Percentiles rank a stretch among this genome's conserved stretches.
These are phyloP conservation scores for Sporisorium sorghi DNA, from an alignment of 1,284 basidiomycete genomes.

Conservation along the genomic window DNA sequence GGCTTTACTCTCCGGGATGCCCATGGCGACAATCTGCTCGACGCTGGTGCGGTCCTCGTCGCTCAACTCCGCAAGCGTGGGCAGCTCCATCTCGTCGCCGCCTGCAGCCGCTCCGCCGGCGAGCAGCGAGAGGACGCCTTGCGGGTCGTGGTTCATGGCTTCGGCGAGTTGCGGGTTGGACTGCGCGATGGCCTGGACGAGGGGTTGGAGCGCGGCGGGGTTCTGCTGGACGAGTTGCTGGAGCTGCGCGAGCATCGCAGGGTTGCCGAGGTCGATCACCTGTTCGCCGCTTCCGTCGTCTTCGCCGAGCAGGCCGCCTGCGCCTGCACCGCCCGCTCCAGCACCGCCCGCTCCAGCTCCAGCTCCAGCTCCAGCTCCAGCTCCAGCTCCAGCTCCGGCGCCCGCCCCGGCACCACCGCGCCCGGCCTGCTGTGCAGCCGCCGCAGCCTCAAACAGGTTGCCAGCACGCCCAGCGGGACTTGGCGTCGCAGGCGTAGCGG, in stretches of 20 bases:
- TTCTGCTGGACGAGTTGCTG: constrained; percentile 65
- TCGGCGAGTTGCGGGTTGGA: constrained; percentile 66
- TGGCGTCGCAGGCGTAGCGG: constrained; percentile 51
- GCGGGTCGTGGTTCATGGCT: constrained; percentile 64
- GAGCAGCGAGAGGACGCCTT: constrained; percentile 64
- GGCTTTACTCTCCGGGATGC: constrained; percentile 65
- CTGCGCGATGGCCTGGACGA: constrained; percentile 67
- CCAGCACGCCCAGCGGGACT: constrained; percentile 57
- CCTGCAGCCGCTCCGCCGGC: constrained; percentile 55
- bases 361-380: constrained; percentile 36
- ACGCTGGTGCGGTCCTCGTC: constrained; percentile 60
- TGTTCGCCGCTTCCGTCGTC: constrained; percentile 63
- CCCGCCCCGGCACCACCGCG: constrained; percentile 32
- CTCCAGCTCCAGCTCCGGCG: constrained; percentile 26
- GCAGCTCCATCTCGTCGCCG: constrained; percentile 60
- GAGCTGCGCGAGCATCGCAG: constrained; percentile 65
- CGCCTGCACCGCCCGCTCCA: constrained; percentile 28
- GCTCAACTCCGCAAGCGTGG: constrained; percentile 56
- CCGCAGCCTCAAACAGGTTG: constrained; percentile 70
- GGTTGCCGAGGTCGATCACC: constrained; percentile 66
- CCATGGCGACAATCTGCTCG: constrained; percentile 67
- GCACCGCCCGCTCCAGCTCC: constrained; percentile 42
- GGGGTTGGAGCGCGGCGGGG: constrained; percentile 65
- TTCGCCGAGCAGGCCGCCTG: constrained; percentile 51
- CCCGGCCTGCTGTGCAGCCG: constrained; percentile 59